These are phyloP conservation scores for Coelastrella sp. DNA, from an alignment of 139 green algal genomes.

Conservation along the genomic window DNA sequence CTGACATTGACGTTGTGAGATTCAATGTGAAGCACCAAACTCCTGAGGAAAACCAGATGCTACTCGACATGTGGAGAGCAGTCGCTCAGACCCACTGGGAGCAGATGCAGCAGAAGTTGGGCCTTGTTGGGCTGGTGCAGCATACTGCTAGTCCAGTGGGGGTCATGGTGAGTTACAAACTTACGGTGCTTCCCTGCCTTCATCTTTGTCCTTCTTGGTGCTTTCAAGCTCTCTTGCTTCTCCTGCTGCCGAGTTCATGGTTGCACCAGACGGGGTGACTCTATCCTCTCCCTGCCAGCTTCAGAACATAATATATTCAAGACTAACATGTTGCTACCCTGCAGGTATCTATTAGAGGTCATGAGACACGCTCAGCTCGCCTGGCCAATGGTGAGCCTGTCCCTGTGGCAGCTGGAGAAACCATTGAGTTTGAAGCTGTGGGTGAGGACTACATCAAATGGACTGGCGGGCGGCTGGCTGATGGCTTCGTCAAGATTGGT, in stretches of 20 bases:
- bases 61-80: constrained; percentile 41
- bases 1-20: constrained; percentile 56
- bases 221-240: not conserved
- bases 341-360: constrained; percentile 41
- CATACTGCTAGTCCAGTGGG: not conserved
- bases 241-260: not conserved
- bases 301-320: not conserved
- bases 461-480: not conserved
- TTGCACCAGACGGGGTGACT: no score
- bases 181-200: no score
- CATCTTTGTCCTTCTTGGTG: not conserved
- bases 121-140: not conserved
- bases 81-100: constrained; percentile 2
- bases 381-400: constrained; percentile 2
- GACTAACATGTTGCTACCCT: not conserved
- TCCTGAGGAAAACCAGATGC: constrained; percentile 33
- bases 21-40: constrained; percentile 74
- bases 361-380: constrained; percentile 31
- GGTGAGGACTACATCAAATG: constrained; percentile 47
- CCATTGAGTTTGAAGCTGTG: constrained; percentile 53
- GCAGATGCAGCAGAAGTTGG: not conserved
- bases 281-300: no score
- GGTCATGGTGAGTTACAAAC: constrained; percentile 29
- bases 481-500: constrained; percentile 45
- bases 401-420: not conserved